phyloP scores from a whole-genome alignment of 2,329 filamentous ascomycete genomes.

The Apiospora kogelbergensis region DNA sequence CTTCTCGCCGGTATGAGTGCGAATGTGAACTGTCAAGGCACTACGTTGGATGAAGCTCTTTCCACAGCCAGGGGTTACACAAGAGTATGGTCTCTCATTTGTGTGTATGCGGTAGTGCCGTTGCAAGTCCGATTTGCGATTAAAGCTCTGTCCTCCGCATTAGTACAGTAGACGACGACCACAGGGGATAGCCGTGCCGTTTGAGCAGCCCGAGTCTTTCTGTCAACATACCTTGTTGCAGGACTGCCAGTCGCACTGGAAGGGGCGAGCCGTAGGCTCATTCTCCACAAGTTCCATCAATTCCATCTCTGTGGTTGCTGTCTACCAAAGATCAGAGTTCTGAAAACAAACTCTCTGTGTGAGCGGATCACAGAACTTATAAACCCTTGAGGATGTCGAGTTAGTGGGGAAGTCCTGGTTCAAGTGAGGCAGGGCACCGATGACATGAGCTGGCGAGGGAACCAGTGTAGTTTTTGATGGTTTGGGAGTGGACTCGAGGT shows the following conservation, averaged over 20 bases:
- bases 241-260: constrained; percentile 62
- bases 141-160: constrained; percentile 59
- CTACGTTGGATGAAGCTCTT: constrained; percentile 73
- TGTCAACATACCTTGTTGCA: constrained; percentile 57
- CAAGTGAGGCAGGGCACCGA: constrained; percentile 22
- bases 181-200: not conserved
- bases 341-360: constrained; percentile 17
- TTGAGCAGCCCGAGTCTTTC: not conserved
- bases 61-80: constrained; percentile 58
- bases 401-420: constrained; percentile 19
- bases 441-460: constrained; percentile 20
- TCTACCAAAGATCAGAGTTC: not conserved
- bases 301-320: constrained; percentile 47
- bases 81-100: constrained; percentile 67
- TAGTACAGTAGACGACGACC: constrained; percentile 15
- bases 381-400: constrained; percentile 23
- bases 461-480: constrained; percentile 26
- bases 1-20: constrained; percentile 72
- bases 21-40: constrained; percentile 68
- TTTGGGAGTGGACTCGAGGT: constrained; percentile 28
- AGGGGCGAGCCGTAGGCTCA: constrained; percentile 61
- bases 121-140: constrained; percentile 69
- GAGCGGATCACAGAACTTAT: constrained; percentile 32
- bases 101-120: constrained; percentile 72
- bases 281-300: constrained; percentile 65